A percentile compares a stretch with the other conserved stretches of the same genome.
Evolutionary conservation across 495 filamentous ascomycete species (phyloP).

Genomic region (Clohesyomyces aquaticus): DNA sequence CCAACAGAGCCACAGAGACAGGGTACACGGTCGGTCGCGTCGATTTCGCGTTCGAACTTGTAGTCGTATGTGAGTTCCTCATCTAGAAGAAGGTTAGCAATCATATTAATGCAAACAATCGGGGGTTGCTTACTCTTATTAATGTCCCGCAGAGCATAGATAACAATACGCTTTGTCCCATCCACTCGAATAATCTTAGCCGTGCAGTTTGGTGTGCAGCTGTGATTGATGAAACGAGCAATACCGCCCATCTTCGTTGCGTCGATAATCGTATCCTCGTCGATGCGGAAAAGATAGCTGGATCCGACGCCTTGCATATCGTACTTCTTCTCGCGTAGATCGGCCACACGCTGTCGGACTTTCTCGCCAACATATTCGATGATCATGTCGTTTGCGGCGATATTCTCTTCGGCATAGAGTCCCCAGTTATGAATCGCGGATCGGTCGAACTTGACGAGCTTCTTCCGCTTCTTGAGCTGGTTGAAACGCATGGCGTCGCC

Average conservation of each 20-base stretch:
- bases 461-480: conserved; percentile 98
- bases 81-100: conserved; percentile 66
- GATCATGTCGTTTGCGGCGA: conserved; percentile 98
- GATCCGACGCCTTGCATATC: conserved; percentile 95
- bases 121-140: conserved; percentile 72
- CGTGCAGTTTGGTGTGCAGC: conserved; percentile 96
- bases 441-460: conserved; percentile 95
- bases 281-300: conserved; percentile 97
- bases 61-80: conserved; percentile 99
- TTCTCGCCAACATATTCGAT: conserved; percentile 99
- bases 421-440: conserved; percentile 99
- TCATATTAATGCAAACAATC: not conserved
- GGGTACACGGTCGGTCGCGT: conserved; percentile 91
- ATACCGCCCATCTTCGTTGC: conserved; percentile 98
- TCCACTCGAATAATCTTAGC: conserved; percentile 99
- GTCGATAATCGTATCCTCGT: conserved; percentile 96
- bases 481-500: conserved; percentile 94
- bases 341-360: conserved; percentile 92
- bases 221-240: conserved; percentile 98
- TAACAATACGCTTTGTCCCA: conserved; percentile 98
- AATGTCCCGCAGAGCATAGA: conserved; percentile 95
- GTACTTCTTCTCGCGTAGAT: conserved; percentile 89
- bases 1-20: conserved; percentile 93
- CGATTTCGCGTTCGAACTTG: conserved; percentile 98
- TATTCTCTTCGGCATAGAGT: conserved; percentile 95